Evolutionary conservation across 805 yeast species (phyloP).

Genomic region (Nakazawaea wyomingensis): DNA sequence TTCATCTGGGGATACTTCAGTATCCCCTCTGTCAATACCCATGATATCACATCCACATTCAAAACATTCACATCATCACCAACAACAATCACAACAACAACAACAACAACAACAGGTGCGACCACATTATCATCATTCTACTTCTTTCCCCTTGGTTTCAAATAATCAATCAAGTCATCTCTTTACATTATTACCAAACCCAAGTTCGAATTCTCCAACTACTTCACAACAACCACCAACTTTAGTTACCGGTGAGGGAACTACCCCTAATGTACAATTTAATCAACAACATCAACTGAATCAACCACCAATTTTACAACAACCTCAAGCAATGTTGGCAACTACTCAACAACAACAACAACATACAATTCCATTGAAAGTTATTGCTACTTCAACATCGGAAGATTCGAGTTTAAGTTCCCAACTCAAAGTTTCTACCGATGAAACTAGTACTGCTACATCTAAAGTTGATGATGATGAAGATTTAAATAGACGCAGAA

Average conservation of each 20-base stretch:
- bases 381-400: not conserved
- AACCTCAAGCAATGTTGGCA: not conserved
- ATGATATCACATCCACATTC: not conserved
- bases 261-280: not conserved
- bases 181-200: constrained; percentile 2
- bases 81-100: not conserved
- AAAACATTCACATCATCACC: not conserved
- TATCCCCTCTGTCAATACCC: not conserved
- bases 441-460: not conserved
- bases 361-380: not conserved
- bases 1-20: not conserved
- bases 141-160: constrained; percentile 3
- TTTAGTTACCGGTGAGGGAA: no score
- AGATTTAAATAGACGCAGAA: not conserved
- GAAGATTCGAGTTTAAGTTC: not conserved
- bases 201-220: not conserved
- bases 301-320: not conserved
- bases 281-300: not conserved
- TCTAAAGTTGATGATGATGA: constrained; percentile 5
- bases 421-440: not conserved
- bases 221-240: not conserved
- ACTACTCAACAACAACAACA: not conserved
- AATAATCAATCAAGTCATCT: constrained; percentile 1
- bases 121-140: constrained; percentile 3
- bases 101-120: not conserved